Base-by-base conservation (phyloP, 1,139 yeast genomes). In the Candida pseudoviswanathii region DNA sequence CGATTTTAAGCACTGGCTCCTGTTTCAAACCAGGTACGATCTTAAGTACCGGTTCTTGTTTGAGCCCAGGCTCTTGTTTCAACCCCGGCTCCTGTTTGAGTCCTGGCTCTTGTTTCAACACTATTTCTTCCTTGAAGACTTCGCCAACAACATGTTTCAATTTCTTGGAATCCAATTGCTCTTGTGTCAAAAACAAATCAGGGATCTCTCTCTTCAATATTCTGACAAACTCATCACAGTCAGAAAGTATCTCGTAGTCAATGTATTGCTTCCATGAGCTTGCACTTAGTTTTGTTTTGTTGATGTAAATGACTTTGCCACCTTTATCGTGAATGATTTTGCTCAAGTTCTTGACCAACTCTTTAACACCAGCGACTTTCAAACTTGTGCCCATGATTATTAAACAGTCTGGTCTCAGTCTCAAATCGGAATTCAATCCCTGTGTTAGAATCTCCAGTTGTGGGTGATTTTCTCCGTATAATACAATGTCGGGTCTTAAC, bases 381-480 rank as follows among this genome's bases (percentile, higher is more conserved):
- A 88, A 71, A 2, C 91, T 85, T 0, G 96, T 88, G 1, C 96
- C 96, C 73, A 85, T 83, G 21, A 87, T 84, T 26, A 87, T 67
- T 47, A 87, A 71, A 54, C 85, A 63, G 57, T 86, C 91, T 0
- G 94, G 91, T 49, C 71, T 75, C 43, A 81, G 61, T 52, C 68
- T 70, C 50, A 85, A 60, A 64, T 87, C 95, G 29, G 71, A 71
- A 47, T 72, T 71, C 31, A 85, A 70, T 11, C 86, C 85, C 48
- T 71, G 75, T 5, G 90, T 88, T 49, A 88, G 77, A 9, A 71
- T 68, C 49, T 86, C 91, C 3, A 87, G 81, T 54, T 82, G 81
- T 1, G 94, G 92, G 61, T 88, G 95, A 60, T 86, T 81, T 60
- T 87, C 95, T 3, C 94, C 94, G 59, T 87, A 87, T 37, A 87